Base-by-base conservation (phyloP, 2,329 filamentous ascomycete species). In the Colletotrichum sp. region DNA sequence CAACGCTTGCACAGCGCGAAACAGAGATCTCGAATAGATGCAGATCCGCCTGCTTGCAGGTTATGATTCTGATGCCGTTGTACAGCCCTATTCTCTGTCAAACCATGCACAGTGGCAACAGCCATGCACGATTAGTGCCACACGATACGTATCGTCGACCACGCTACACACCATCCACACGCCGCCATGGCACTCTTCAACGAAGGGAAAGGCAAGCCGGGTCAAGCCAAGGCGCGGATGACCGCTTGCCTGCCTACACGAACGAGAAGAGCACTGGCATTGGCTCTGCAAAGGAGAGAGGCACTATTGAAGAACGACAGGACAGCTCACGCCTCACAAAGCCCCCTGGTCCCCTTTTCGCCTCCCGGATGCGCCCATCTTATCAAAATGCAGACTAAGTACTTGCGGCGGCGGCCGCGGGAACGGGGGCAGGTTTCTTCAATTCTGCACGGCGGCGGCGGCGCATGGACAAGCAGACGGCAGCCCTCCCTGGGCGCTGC, bases 11-110 rank as follows among this genome's bases (percentile, higher is more conserved):
- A 75, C 64, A 72, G 18, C 63, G 39, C 72, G 72, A 72, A 68
- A 76, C 74, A 70, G 49, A 81, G 80, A 81, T 80, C 78, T 80
- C 76, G 77, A 79, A 78, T 78, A 78, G 76, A 76, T 78, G 79
- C 72, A 80, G 79, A 80, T 80, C 49, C 77, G 75, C 77, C 64
- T 77, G 64, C 63, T 71, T 78, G 72, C 76, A 76, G 60, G 10
- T 66, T 15, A 52, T 76, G 72, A 72, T 62, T 71, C 72, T 78
- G 69, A 76, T 77, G 66, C 76, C 55, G 69, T 77, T 63, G 69
- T 69, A 76, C 72, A 70, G 69, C 71, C 74, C 65, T 60, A 62
- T 55, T 32, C 32, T 59, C 63, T 72, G 73, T 69, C 73, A 69
- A 68, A 72, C 73, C 65, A 72, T 64, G 39, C 44, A 72, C 69